A percentile compares a stretch with the other conserved stretches of the same genome.
phyloP scores from a whole-genome alignment of 352 stramenopile species.

The Globisporangium mamillatum region DNA sequence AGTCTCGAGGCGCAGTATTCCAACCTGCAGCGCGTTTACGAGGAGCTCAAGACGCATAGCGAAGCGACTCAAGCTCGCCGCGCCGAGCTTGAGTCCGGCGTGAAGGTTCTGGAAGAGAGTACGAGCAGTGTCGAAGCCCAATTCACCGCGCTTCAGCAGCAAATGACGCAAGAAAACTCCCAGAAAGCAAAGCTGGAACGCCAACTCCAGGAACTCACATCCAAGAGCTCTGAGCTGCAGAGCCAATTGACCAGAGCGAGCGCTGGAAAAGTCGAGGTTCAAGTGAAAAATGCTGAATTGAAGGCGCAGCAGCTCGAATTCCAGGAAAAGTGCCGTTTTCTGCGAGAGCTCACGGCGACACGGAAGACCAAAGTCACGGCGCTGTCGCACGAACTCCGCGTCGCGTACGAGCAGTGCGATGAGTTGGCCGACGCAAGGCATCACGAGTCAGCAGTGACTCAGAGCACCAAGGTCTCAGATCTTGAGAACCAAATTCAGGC shows the following conservation, averaged over 20 bases:
- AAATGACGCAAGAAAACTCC: neutral
- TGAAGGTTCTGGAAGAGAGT: neutral
- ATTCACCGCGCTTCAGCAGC: neutral
- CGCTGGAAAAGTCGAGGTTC: neutral
- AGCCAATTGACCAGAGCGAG: neutral
- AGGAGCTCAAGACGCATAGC: neutral
- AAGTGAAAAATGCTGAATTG: neutral
- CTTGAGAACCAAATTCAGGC: neutral
- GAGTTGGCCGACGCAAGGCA: neutral
- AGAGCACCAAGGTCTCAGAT: neutral
- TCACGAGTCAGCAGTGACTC: neutral
- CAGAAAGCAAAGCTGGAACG: neutral
- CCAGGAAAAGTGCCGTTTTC: constrained; percentile 1
- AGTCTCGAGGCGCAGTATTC: neutral
- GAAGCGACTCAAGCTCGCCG: neutral
- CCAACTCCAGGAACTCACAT: neutral
- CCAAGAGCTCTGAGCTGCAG: constrained; percentile 1
- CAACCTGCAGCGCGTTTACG: neutral
- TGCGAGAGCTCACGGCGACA: neutral
- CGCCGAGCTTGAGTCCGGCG: neutral
- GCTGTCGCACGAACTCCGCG: neutral
- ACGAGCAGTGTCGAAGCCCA: neutral
- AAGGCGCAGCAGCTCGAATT: neutral
- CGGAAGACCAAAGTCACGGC: constrained; percentile 3
- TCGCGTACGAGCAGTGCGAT: constrained; percentile 7